A percentile compares a stretch with the other conserved stretches of the same genome.
Evolutionary conservation across 306 rosid species (phyloP).

Genomic region (Lablab purpureus): DNA sequence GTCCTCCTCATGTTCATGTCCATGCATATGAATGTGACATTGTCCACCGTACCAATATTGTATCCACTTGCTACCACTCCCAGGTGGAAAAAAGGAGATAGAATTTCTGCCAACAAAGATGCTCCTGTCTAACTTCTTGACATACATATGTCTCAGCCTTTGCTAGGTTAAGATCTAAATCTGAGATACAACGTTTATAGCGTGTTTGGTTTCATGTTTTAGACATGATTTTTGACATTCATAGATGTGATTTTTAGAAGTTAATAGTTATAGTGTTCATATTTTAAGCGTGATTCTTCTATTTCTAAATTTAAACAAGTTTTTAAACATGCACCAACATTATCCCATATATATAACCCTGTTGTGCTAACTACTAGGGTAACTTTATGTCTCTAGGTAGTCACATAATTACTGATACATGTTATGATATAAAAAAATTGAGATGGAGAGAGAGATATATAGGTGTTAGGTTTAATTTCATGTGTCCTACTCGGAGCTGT

Average conservation of each 20-base stretch:
- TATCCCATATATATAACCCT: background rate
- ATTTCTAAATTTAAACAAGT: no score
- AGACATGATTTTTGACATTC: no score
- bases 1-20: slow-evolving; percentile 14
- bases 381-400: background rate
- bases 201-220: no score
- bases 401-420: background rate
- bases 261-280: no score
- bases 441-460: background rate
- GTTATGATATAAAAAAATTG: background rate
- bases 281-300: no score
- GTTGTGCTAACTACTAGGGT: background rate
- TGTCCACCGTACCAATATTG: background rate
- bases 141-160: slow-evolving; percentile 17
- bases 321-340: background rate
- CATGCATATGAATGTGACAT: slow-evolving; percentile 22
- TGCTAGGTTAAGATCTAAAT: slow-evolving; percentile 4
- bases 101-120: slow-evolving; percentile 16
- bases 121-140: background rate
- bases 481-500: slow-evolving; percentile 29
- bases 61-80: background rate
- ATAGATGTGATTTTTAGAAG: no score
- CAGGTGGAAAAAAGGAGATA: background rate
- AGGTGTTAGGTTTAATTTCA: slow-evolving; percentile 21
- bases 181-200: background rate